phyloP scores from a whole-genome alignment of 1,139 yeast species.

The Cylindricascospora bacillispora region DNA sequence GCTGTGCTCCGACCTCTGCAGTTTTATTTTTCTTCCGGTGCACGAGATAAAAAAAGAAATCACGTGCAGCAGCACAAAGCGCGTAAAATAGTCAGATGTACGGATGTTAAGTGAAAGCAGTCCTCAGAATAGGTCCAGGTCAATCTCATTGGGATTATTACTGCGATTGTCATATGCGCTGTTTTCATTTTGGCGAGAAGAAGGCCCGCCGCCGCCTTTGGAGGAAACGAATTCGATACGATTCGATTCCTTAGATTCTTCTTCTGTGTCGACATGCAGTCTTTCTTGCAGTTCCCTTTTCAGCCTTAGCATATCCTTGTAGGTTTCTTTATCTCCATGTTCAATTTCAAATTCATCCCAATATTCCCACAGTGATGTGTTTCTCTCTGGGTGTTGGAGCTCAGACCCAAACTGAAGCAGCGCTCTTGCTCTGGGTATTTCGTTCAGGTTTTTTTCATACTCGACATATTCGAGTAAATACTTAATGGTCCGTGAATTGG shows the following conservation, averaged over 20 bases:
- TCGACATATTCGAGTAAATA: slow-evolving; percentile 19
- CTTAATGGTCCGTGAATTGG: slow-evolving; percentile 12
- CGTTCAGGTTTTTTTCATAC: slow-evolving; percentile 19
- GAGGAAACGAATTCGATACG: slow-evolving; percentile 37
- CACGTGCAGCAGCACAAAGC: too few relatives aligned
- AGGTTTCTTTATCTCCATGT: slow-evolving; percentile 57
- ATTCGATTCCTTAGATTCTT: slow-evolving; percentile 25
- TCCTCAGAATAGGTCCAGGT: slow-evolving; percentile 40
- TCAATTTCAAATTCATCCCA: slow-evolving; percentile 71
- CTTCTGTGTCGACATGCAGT: slow-evolving; percentile 28
- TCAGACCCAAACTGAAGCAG: slow-evolving; percentile 40
- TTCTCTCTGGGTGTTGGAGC: slow-evolving; percentile 31
- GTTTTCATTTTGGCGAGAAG: too few relatives aligned
- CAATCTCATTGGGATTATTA: slow-evolving; percentile 54
- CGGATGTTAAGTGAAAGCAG: too few relatives aligned
- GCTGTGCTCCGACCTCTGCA: too few relatives aligned
- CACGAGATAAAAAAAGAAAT: too few relatives aligned
- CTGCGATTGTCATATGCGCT: too few relatives aligned
- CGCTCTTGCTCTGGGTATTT: slow-evolving; percentile 42
- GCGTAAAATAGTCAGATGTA: too few relatives aligned
- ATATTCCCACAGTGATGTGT: slow-evolving; percentile 36
- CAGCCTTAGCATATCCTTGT: slow-evolving; percentile 59
- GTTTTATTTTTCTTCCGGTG: too few relatives aligned
- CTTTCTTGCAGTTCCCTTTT: slow-evolving; percentile 41
- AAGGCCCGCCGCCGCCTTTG: too few relatives aligned